A percentile compares a stretch with the other conserved stretches of the same genome.
Conservation (phyloP, 257 asterid species). For the Capsicum chinense region DNA sequence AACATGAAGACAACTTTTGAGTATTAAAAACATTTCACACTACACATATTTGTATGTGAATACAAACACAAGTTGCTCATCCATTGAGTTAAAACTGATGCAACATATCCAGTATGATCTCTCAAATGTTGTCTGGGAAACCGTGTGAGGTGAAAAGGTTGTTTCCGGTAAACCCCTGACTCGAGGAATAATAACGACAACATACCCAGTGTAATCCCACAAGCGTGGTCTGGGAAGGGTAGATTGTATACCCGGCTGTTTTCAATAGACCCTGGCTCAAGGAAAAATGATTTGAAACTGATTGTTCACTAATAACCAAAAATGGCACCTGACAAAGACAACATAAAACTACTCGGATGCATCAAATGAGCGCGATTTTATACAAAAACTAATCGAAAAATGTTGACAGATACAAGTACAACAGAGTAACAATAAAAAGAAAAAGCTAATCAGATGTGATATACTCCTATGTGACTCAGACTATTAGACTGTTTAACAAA, state of each 20-base stretch:
- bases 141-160: too few relatives aligned
- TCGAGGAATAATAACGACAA: neutral
- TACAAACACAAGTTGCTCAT: neutral
- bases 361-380: neutral
- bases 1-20: neutral
- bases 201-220: neutral
- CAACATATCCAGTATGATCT: neutral
- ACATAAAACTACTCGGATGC: neutral
- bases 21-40: neutral
- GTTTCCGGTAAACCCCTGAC: too few relatives aligned
- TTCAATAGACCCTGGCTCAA: neutral
- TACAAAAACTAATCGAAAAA: conserved; percentile 12
- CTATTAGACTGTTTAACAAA: neutral
- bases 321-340: neutral
- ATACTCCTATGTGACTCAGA: neutral
- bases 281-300: neutral
- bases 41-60: neutral
- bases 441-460: neutral
- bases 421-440: conserved; percentile 7
- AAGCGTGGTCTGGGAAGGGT: fast-evolving
- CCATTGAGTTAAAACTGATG: neutral
- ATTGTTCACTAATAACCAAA: neutral
- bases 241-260: neutral
- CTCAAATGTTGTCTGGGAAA: neutral
- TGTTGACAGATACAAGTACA: neutral